Conservation (phyloP, 2,329 filamentous ascomycete species). For the Aspergillus thermomutatus region DNA sequence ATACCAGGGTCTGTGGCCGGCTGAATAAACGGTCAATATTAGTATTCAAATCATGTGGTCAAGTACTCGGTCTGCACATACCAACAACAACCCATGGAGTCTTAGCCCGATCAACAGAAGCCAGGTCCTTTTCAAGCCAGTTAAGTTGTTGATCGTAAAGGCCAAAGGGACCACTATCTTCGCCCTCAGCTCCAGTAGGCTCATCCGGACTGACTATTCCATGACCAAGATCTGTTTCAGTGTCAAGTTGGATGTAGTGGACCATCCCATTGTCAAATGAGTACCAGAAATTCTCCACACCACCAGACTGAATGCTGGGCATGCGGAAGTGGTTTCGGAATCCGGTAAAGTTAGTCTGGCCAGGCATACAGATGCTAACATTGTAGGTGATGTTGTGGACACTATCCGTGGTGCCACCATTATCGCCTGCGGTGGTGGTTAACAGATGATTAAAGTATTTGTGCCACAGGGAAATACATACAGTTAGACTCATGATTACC, state of each 20-base stretch:
- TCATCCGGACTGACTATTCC: background rate
- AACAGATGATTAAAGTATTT: background rate
- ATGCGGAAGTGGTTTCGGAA: slow-evolving; percentile 22
- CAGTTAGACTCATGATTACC: background rate
- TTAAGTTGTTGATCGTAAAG: background rate
- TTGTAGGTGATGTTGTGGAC: slow-evolving; percentile 14
- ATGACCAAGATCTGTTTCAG: background rate
- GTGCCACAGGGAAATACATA: background rate
- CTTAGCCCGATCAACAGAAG: background rate
- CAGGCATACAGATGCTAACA: slow-evolving; percentile 15
- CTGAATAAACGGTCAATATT: background rate
- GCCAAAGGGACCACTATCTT: background rate
- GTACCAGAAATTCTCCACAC: slow-evolving; percentile 2
- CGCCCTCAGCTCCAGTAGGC: background rate
- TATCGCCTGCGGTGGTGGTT: background rate
- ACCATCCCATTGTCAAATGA: background rate
- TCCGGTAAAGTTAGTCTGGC: slow-evolving; percentile 25
- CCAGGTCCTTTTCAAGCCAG: background rate
- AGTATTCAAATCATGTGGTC: background rate
- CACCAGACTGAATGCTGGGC: slow-evolving; percentile 14
- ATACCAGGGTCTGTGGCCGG: background rate
- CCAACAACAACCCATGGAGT: background rate
- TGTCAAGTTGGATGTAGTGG: background rate
- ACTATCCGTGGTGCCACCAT: slow-evolving; percentile 9
- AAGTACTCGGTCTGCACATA: background rate